Evolutionary conservation across 345 rosid genomes (phyloP).

Genomic region (Raphanus raphanistrum): DNA sequence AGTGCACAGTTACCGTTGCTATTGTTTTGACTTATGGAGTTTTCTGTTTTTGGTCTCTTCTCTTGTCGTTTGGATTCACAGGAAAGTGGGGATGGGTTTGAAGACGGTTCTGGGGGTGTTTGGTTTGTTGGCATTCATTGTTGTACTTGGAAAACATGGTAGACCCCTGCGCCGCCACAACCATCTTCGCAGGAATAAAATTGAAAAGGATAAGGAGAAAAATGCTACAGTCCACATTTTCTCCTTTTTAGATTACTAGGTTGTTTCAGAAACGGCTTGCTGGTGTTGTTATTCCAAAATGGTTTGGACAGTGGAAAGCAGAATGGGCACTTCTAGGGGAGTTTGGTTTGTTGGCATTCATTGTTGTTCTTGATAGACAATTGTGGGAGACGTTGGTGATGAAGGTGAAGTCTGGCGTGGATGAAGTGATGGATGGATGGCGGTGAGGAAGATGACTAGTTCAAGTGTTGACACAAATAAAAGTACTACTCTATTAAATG

Average conservation of each 20-base stretch:
- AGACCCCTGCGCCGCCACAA: neutral
- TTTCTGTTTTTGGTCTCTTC: neutral
- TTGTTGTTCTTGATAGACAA: too few species aligned
- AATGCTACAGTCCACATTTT: neutral
- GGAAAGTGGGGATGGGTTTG: neutral
- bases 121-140: neutral
- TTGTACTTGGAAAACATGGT: neutral
- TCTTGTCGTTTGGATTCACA: neutral
- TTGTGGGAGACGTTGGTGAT: too few species aligned
- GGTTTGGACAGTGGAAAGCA: too few species aligned
- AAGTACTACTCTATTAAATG: too few species aligned
- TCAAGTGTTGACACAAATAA: too few species aligned
- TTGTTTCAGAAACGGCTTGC: too few species aligned
- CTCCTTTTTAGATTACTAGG: neutral
- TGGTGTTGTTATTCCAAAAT: neutral
- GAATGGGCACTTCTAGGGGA: too few species aligned
- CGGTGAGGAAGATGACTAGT: too few species aligned
- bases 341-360: too few species aligned
- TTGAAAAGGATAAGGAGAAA: neutral
- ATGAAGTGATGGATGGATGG: too few species aligned
- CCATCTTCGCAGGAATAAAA: neutral
- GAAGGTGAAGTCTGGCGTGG: too few species aligned
- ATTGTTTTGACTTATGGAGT: neutral
- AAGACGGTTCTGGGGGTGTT: neutral
- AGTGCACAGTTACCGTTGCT: neutral